Conservation (phyloP, 2,329 filamentous ascomycete genomes). For the Pseudopyrenochaeta lycopersici region DNA sequence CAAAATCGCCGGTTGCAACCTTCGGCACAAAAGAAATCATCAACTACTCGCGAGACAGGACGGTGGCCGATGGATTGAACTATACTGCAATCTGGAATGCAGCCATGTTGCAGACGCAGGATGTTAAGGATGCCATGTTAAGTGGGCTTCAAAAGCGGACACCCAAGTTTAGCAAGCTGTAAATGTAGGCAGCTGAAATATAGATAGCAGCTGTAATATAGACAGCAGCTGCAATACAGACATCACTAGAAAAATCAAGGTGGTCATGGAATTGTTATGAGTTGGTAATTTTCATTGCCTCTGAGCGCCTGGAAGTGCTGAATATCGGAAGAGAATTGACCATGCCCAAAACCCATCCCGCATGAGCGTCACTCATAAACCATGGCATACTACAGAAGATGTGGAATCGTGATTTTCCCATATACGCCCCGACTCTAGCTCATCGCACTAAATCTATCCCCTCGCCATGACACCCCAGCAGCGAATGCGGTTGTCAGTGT, state of each 20-base stretch:
- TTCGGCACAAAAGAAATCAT: conserved; percentile 88
- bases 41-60: conserved; percentile 81
- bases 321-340: conserved; percentile 48
- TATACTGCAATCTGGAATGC: conserved; percentile 92
- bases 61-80: conserved; percentile 77
- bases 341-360: conserved; percentile 45
- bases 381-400: conserved; percentile 51
- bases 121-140: conserved; percentile 77
- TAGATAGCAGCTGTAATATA: too few species aligned
- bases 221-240: neutral
- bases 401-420: conserved; percentile 51
- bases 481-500: conserved; percentile 90
- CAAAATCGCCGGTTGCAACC: conserved; percentile 87
- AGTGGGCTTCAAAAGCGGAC: conserved; percentile 81
- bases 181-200: too few species aligned
- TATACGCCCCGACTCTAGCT: conserved; percentile 37
- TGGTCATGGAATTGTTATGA: conserved; percentile 28
- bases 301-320: conserved; percentile 54
- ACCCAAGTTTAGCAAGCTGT: conserved; percentile 87
- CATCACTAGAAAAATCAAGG: neutral
- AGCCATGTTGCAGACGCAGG: conserved; percentile 80
- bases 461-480: conserved; percentile 54
- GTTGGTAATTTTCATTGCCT: conserved; percentile 55
- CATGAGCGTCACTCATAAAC: conserved; percentile 48
- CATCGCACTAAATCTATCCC: conserved; percentile 46